Percentiles rank a stretch among this genome's conserved stretches.
These are phyloP conservation scores for Kodamaea kaohsiungensis DNA, from an alignment of 805 yeast genomes.

Conservation along the genomic window DNA sequence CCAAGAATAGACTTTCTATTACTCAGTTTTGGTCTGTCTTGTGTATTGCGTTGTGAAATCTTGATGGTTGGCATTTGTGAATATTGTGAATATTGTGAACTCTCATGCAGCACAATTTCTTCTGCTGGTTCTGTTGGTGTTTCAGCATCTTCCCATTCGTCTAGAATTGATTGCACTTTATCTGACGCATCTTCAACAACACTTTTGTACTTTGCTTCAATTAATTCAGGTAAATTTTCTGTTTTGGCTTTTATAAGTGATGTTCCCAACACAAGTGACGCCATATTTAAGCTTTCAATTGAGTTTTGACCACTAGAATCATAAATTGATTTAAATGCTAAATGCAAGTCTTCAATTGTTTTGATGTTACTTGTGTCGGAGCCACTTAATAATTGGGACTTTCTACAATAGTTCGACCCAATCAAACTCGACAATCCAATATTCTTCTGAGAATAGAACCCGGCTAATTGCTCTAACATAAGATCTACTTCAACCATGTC, in stretches of 20 bases:
- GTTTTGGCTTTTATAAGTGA: conserved; percentile 15
- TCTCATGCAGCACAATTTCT: not conserved
- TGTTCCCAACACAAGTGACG: conserved; percentile 12
- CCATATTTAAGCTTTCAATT: conserved; percentile 4
- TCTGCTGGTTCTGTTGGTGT: not conserved
- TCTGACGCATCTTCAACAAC: conserved; percentile 3
- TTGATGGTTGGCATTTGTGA: conserved; percentile 14
- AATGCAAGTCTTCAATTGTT: conserved; percentile 11
- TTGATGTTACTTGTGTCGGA: conserved; percentile 5
- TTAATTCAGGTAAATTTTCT: not conserved
- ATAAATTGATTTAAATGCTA: conserved; percentile 5
- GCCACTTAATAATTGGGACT: conserved; percentile 18
- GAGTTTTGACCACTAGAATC: not conserved
- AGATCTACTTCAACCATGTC: conserved; percentile 31
- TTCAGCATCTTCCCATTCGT: conserved; percentile 7
- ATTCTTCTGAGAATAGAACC: conserved; percentile 19
- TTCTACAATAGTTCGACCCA: conserved; percentile 18
- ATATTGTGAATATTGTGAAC: not conserved
- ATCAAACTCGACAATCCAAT: conserved; percentile 15
- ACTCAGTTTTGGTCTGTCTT: not conserved
- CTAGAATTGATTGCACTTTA: conserved; percentile 4
- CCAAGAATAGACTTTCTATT: not conserved
- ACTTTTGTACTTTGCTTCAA: conserved; percentile 3
- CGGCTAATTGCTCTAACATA: conserved; percentile 32
- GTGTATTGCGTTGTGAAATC: conserved; percentile 6